Evolutionary conservation across 2,329 filamentous ascomycete genomes (phyloP).

Genomic region (Venturiaceae sp.): DNA sequence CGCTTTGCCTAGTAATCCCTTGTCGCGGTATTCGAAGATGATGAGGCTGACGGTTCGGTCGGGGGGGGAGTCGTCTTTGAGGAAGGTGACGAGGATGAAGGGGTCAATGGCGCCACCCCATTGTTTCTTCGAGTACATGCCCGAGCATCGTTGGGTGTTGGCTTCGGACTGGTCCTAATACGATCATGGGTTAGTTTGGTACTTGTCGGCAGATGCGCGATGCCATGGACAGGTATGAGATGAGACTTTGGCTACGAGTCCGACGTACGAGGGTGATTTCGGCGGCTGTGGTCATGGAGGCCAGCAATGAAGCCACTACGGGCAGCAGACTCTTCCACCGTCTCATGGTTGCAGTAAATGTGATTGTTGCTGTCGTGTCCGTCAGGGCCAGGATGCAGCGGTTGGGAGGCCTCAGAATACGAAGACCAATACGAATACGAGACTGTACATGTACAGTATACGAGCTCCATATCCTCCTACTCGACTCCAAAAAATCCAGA

Average conservation of each 20-base stretch:
- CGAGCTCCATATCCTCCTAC: too few relatives aligned
- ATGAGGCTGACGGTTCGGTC: constrained; percentile 75
- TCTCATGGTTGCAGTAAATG: constrained; percentile 21
- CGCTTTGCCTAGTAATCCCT: constrained; percentile 63
- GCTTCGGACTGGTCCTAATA: constrained; percentile 63
- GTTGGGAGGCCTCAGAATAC: too few relatives aligned
- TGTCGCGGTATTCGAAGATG: constrained; percentile 91
- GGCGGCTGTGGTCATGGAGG: constrained; percentile 20
- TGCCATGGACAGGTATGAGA: too few relatives aligned
- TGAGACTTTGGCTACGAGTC: too few relatives aligned
- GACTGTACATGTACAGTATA: too few relatives aligned
- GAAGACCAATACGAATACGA: too few relatives aligned
- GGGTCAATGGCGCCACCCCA: constrained; percentile 87
- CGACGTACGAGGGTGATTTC: constrained; percentile 24
- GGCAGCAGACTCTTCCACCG: constrained; percentile 23
- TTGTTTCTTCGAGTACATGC: constrained; percentile 85
- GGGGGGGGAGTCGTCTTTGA: constrained; percentile 45
- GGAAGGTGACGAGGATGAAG: constrained; percentile 79
- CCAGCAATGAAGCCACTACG: constrained; percentile 13
- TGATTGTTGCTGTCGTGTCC: neutral
- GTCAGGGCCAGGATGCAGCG: too few relatives aligned
- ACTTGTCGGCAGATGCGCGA: neutral
- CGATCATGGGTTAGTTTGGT: neutral
- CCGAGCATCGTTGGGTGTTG: constrained; percentile 74
- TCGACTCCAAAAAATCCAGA: too few relatives aligned